These are phyloP conservation scores for Crithidia sp. DNA, from an alignment of 208 protist species.

Conservation along the genomic window DNA sequence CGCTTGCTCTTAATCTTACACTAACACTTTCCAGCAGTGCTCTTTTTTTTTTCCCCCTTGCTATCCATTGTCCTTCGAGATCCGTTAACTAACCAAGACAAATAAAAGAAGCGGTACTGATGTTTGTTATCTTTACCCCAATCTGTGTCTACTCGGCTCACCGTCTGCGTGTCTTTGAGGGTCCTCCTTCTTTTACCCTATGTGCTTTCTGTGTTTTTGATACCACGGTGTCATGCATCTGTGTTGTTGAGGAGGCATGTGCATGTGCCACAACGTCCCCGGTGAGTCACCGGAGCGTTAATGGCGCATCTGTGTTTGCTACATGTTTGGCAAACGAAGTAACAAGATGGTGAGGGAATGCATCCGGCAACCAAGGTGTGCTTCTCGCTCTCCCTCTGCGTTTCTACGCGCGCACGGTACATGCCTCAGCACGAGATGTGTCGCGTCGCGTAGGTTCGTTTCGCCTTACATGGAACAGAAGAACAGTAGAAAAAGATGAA, in stretches of 20 bases:
- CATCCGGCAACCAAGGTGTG: background rate
- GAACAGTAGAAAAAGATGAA: background rate
- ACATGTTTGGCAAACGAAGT: slow-evolving; percentile 20
- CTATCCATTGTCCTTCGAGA: slow-evolving; percentile 7
- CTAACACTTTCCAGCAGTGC: slow-evolving; percentile 9
- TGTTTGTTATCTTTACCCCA: background rate
- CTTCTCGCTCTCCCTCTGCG: background rate
- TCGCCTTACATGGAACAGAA: slow-evolving; percentile 1
- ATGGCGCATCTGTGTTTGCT: background rate
- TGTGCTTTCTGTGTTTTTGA: too few species aligned
- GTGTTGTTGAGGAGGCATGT: slow-evolving; percentile 1
- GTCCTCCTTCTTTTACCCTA: background rate
- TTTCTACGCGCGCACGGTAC: too few species aligned
- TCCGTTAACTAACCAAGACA: slow-evolving; percentile 1
- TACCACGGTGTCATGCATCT: background rate
- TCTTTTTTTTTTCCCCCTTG: slow-evolving; percentile 15
- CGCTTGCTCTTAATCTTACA: slow-evolving; percentile 8
- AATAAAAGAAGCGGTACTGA: background rate
- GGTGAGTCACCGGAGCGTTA: slow-evolving; percentile 5
- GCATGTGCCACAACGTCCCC: background rate
- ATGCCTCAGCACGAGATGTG: too few species aligned
- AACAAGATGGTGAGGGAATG: background rate
- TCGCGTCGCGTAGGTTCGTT: background rate
- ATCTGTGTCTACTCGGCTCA: background rate
- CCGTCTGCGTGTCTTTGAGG: background rate